These are phyloP conservation scores for Hymenotorrendiella dingleyae DNA, from an alignment of 2,329 filamentous ascomycete genomes.

Conservation along the genomic window DNA sequence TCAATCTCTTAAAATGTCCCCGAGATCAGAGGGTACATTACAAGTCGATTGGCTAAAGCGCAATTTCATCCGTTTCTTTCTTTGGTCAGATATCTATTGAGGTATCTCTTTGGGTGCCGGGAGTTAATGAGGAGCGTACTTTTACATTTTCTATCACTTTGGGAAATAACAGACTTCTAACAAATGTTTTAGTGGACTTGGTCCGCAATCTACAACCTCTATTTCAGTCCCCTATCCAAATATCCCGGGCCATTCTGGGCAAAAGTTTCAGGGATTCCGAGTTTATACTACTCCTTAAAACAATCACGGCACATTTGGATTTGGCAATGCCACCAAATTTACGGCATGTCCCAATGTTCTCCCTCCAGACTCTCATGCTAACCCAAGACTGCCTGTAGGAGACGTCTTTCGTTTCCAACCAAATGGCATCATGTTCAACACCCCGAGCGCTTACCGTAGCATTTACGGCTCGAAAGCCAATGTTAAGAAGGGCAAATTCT, in stretches of 20 bases:
- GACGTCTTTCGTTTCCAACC: slow-evolving; percentile 7
- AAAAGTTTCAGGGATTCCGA: slow-evolving; percentile 3
- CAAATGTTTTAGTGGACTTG: too few relatives aligned
- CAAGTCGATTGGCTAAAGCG: too few relatives aligned
- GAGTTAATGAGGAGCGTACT: too few relatives aligned
- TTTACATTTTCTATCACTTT: too few relatives aligned
- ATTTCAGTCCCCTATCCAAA: slow-evolving; percentile 6
- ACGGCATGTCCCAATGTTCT: background rate
- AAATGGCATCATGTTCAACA: slow-evolving; percentile 8
- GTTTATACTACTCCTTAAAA: slow-evolving; percentile 2
- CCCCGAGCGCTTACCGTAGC: slow-evolving; percentile 4
- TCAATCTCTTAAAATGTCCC: too few relatives aligned
- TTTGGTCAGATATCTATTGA: too few relatives aligned
- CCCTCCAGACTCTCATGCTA: background rate
- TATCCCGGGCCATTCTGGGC: slow-evolving; percentile 7
- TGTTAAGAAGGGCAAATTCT: slow-evolving; percentile 10
- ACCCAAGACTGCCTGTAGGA: background rate
- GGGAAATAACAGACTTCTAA: too few relatives aligned
- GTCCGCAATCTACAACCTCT: slow-evolving; percentile 2
- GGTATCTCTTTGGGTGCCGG: too few relatives aligned
- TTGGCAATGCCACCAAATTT: slow-evolving; percentile 7
- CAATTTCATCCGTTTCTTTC: too few relatives aligned
- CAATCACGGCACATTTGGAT: slow-evolving; percentile 5
- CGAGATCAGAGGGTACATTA: too few relatives aligned
- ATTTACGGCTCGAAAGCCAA: slow-evolving; percentile 10